phyloP scores from a whole-genome alignment of 805 yeast species.

The Hemisphaericaspora nanyangensis region DNA sequence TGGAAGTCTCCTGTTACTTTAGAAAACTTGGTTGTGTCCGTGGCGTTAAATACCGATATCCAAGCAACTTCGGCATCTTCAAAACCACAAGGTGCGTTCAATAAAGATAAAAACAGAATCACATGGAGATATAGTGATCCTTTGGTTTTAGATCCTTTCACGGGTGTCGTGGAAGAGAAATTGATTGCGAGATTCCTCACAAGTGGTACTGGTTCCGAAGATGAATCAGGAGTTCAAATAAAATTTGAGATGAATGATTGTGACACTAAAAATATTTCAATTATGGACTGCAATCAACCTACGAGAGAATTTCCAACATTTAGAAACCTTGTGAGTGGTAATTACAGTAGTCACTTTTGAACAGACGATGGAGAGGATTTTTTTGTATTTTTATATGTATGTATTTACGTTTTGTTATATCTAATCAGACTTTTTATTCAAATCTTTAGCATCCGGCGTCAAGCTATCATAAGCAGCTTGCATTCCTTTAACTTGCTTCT shows the following conservation, averaged over 20 bases:
- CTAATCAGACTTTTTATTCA: constrained; percentile 4
- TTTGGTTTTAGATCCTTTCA: constrained; percentile 22
- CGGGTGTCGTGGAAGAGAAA: constrained; percentile 53
- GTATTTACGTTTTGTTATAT: neutral
- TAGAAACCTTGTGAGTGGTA: constrained; percentile 48
- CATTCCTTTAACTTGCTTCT: constrained; percentile 48
- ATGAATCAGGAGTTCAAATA: constrained; percentile 68
- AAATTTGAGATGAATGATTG: constrained; percentile 52
- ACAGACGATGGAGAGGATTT: neutral
- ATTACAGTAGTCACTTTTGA: constrained; percentile 24
- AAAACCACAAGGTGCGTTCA: constrained; percentile 89
- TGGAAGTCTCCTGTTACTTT: constrained; percentile 39
- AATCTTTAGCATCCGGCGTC: constrained; percentile 10
- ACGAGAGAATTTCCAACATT: constrained; percentile 40
- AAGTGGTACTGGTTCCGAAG: constrained; percentile 64
- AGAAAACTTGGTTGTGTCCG: constrained; percentile 59
- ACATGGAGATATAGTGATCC: constrained; percentile 69
- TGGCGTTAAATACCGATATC: constrained; percentile 55
- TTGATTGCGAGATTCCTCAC: constrained; percentile 86
- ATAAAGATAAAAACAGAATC: constrained; percentile 78
- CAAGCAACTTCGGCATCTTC: constrained; percentile 73
- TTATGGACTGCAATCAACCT: constrained; percentile 26
- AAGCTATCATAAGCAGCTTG: constrained; percentile 47
- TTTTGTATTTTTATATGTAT: neutral
- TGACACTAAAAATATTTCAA: constrained; percentile 39